Conservation (phyloP, 768 basidiomycete species). For the Agaricus sinodeliciosus region DNA sequence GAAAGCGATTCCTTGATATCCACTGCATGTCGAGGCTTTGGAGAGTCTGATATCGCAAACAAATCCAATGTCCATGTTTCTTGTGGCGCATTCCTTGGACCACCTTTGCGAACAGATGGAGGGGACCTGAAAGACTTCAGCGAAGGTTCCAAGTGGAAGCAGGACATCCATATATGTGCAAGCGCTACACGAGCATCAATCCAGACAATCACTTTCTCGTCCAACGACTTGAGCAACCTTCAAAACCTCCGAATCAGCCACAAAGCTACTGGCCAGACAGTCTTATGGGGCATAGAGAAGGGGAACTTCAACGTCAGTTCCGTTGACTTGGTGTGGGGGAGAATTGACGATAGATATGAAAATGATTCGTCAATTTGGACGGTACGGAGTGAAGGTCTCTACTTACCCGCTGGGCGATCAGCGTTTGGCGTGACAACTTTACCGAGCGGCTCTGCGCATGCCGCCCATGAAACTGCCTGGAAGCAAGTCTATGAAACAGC, state of each 20-base stretch:
- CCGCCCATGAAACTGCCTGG: not conserved
- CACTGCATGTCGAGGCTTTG: constrained; percentile 14
- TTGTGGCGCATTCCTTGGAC: constrained; percentile 14
- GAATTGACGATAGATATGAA: not conserved
- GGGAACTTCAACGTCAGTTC: not conserved
- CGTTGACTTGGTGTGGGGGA: not conserved
- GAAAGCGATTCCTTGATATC: no score
- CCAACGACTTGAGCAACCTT: not conserved
- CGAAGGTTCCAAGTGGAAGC: constrained; percentile 15
- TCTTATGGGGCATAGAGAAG: constrained; percentile 1
- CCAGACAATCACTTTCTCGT: not conserved
- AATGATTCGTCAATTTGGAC: not conserved
- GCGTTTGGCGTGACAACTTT: not conserved
- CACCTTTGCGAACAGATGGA: constrained; percentile 17
- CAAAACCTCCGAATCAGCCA: not conserved
- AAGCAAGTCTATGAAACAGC: not conserved
- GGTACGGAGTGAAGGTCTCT: not conserved
- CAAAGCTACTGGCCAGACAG: no score
- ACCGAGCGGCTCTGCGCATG: not conserved
- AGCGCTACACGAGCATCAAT: constrained; percentile 11
- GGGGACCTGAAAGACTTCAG: constrained; percentile 11
- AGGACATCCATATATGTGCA: constrained; percentile 14
- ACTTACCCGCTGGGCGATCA: not conserved
- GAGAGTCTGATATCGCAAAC: constrained; percentile 14
- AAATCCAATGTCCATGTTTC: constrained; percentile 14